Evolutionary conservation across 352 stramenopile genomes (phyloP), one percentile per base, ranked within the genome.

Genomic region (Aphanomyces astaci): DNA sequence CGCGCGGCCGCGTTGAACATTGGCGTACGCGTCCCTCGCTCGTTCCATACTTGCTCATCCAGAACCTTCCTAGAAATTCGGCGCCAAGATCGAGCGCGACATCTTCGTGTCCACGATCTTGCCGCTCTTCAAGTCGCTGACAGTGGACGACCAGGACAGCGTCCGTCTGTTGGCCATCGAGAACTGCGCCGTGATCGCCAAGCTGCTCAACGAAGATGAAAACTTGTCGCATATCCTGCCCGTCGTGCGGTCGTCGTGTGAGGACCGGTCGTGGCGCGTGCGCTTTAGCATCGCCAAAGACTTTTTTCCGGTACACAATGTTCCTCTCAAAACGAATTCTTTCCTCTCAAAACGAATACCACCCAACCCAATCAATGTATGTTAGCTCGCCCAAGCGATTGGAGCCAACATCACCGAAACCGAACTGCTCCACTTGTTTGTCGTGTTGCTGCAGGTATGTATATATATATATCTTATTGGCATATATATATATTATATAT

Each of bases 201-300:
- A 87, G 60, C 66, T 89, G 53, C 76, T 95, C 4, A 79, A 79
- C 24, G 74, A 79, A 36, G 86, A 95, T 1, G 84, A 93, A 49
- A 93, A 92, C 76, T 78, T 75, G 56, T 73, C 84, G 68, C 72
- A 92, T 62, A 72, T 94, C 28, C 75, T 94, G 28, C 86, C 86
- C 19, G 77, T 92, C 59, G 84, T 92, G 48, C 82, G 84, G 54
- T 78, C 75, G 69, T 93, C 74, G 51, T 82, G 89, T 62, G 90
- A 87, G 76, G 89, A 87, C 73, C 88, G 84, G 71, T 98, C 72
- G 78, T 96, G 94, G 94, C 82, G 92, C 71, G 92, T 98, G 39
- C 88, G 94, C 57, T 94, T 97, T 71, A 97, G 94, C 76, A 86
- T 98, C 56, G 87, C 92, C 19, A 98, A 98, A 77, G 78, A 92